A percentile compares a stretch with the other conserved stretches of the same genome.
Conservation (phyloP, 768 basidiomycete species). For the Tubosaeta sp. region DNA sequence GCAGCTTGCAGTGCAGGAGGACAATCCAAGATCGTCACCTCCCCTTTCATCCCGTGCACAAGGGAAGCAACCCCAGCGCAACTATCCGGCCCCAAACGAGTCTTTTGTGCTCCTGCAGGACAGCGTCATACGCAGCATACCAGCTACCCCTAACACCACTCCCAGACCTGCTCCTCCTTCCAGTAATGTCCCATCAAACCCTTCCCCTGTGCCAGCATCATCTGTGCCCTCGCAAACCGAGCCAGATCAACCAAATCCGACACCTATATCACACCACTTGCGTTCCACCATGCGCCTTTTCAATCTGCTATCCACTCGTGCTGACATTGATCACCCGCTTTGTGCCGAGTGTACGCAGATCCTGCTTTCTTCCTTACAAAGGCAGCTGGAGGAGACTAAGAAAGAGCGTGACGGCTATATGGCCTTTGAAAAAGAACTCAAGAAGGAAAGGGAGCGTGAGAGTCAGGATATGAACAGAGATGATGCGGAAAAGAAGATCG, state of each 20-base stretch:
- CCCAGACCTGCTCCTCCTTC: conserved; percentile 44
- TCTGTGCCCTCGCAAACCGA: conserved; percentile 38
- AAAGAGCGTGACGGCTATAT: conserved; percentile 91
- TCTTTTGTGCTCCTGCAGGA: conserved; percentile 91
- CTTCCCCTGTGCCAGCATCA: conserved; percentile 23
- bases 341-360: conserved; percentile 93
- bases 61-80: conserved; percentile 58
- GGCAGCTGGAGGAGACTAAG: conserved; percentile 84
- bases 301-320: conserved; percentile 69
- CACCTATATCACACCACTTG: conserved; percentile 74
- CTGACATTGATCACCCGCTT: conserved; percentile 87
- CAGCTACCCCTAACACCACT: conserved; percentile 43
- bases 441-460: conserved; percentile 76
- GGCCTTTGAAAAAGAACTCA: conserved; percentile 85
- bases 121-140: conserved; percentile 69
- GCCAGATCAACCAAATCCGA: conserved; percentile 55
- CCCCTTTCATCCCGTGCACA: conserved; percentile 52
- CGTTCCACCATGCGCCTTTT: conserved; percentile 72
- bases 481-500: conserved; percentile 70
- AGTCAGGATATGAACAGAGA: conserved; percentile 55
- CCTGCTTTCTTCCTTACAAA: conserved; percentile 68
- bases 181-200: conserved; percentile 23
- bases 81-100: conserved; percentile 62
- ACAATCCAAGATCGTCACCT: conserved; percentile 30
- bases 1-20: conserved; percentile 50